A percentile compares a stretch with the other conserved stretches of the same genome.
phyloP scores from a whole-genome alignment of 495 filamentous ascomycete genomes.

The Recurvomyces mirabilis region DNA sequence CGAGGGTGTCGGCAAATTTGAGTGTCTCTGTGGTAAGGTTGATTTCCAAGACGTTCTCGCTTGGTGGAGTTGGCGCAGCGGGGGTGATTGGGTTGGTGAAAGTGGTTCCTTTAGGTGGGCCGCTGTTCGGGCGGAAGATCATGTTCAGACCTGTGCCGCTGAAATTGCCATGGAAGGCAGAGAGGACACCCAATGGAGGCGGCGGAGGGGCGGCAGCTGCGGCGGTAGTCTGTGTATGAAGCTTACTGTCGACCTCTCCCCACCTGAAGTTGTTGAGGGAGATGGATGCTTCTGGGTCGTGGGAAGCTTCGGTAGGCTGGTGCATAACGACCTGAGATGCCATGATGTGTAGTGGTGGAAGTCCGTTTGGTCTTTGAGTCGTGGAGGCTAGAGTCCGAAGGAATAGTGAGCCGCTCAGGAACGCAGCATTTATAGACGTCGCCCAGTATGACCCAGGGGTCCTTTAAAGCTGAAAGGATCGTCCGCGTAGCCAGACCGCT shows the following conservation, averaged over 20 bases:
- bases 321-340: neutral
- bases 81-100: slow-evolving; percentile 10
- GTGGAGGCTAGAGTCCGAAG: too few species aligned
- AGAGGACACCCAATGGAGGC: slow-evolving; percentile 6
- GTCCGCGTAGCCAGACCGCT: too few species aligned
- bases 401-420: neutral
- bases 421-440: too few species aligned
- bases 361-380: too few species aligned
- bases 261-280: neutral
- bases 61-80: neutral
- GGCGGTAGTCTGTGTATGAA: neutral
- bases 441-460: too few species aligned
- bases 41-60: slow-evolving; percentile 16
- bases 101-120: neutral
- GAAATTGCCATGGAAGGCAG: slow-evolving; percentile 8
- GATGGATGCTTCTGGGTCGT: neutral
- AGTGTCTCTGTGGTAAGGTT: slow-evolving; percentile 17
- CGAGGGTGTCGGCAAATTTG: slow-evolving; percentile 9
- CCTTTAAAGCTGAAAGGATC: too few species aligned
- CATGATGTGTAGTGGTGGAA: too few species aligned
- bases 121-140: slow-evolving; percentile 18
- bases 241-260: neutral
- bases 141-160: slow-evolving; percentile 16
- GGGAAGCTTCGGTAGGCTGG: neutral
- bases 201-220: neutral